Conservation (phyloP, 495 filamentous ascomycete species). For the Penicillium taxi region DNA sequence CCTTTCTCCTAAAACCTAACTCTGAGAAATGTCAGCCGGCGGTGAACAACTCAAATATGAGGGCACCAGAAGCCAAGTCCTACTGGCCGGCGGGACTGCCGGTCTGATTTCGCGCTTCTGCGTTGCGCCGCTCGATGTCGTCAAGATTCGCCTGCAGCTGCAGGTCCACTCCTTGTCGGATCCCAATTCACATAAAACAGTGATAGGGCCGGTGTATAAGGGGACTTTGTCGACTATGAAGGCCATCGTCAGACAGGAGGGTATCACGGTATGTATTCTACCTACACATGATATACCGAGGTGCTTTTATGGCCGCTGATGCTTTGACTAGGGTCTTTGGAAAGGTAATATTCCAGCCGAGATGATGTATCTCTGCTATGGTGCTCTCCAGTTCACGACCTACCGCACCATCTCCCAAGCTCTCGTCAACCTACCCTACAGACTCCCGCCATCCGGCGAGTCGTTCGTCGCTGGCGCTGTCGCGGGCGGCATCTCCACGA, state of each 20-base stretch:
- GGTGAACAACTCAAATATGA: conserved; percentile 83
- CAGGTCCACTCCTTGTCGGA: conserved; percentile 75
- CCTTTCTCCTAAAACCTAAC: conserved; percentile 1
- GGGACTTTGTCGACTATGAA: conserved; percentile 72
- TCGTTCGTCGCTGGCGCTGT: conserved; percentile 73
- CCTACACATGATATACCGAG: not conserved
- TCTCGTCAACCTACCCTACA: conserved; percentile 45
- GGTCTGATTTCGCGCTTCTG: conserved; percentile 91
- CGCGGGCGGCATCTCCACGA: conserved; percentile 75
- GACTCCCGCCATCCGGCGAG: conserved; percentile 50
- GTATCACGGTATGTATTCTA: conserved; percentile 51
- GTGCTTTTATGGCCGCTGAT: not conserved
- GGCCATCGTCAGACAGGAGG: conserved; percentile 68
- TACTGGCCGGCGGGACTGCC: conserved; percentile 76
- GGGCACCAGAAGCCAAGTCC: conserved; percentile 76
- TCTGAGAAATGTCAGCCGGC: conserved; percentile 63
- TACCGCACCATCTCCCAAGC: conserved; percentile 65
- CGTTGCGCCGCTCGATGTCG: conserved; percentile 85
- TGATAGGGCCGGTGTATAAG: conserved; percentile 61
- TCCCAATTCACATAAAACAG: conserved; percentile 44
- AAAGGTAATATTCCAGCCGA: conserved; percentile 97
- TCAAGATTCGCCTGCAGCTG: conserved; percentile 94
- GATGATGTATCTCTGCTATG: conserved; percentile 84
- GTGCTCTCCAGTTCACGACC: conserved; percentile 80
- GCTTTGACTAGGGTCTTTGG: conserved; percentile 65